Base-by-base conservation (phyloP, 768 basidiomycete species). In the Lyophyllum atratum region DNA sequence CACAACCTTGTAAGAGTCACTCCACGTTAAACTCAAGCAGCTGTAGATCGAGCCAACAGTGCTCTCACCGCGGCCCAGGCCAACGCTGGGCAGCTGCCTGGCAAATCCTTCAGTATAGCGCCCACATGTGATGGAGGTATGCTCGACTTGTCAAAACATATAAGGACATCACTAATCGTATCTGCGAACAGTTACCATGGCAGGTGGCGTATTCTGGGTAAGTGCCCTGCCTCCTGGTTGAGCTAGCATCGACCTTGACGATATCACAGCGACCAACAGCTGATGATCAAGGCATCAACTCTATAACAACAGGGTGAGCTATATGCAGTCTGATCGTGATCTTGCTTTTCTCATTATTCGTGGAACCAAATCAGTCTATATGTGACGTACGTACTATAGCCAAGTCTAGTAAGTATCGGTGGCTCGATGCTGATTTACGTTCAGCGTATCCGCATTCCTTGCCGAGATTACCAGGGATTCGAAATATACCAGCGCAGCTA, bases 141-240 rank as follows among this genome's bases (percentile, higher is more conserved):
- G 76, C 71, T 12, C 12, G 8, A 8, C 52, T 40, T 11, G 22
- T 26, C 24, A 19, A 37, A 26, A 11, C 3, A 25, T 29, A 25
- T 21, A 25, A 22, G 29, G 51, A 45, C 25, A 9, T 28, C 39
- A 55, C 51, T 28, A 19, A 48, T 57, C 21, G 56, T 34, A 33
- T 28, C 21, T 12, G 4, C 17, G 7, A 25, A 19, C 55, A 80
- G 78, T 65, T 21, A 76, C 78, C 12, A 83, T 82, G 80, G 79
- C 76, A 5, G 82, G 82, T 2, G 80, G 79, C 9, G 82, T 84
- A 17, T 85, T 84, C 61, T 83, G 82, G 81, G 80, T 80, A 59
- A 46, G 70, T 52, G 15, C 15, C 12, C 17, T 34, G 37, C 8
- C 1, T 14, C 2, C n/a, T 45, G 14, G 11, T 26, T 40, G 29